Evolutionary conservation across 78 protist species (phyloP), one percentile per base, ranked within the genome.

Genomic region (Acrasis kona): DNA sequence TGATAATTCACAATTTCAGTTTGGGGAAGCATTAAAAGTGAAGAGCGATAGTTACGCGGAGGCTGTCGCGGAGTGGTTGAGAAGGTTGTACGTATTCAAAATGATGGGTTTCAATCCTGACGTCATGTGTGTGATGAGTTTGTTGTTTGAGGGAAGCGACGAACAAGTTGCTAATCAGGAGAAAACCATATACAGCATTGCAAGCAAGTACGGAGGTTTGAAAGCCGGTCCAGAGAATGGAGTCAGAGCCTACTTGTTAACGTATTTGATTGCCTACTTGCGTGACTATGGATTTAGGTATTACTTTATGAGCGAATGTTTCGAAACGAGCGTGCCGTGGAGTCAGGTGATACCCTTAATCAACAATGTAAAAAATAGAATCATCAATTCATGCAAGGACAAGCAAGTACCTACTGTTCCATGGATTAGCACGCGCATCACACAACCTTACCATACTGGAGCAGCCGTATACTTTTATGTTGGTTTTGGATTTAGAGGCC

Each of bases 241-340:
- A 37, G 39, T 61, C 41, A 73, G 39, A 35, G 68, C 50, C 31
- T 42, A 10, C 70, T 74, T 39, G 74, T 74, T 72, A 84, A 87
- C 39, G 65, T 87, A 87, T 64, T 84, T 78, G 72, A 79, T 87
- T 30, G 86, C 92, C 30, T 87, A 87, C 58, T 79, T 87, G 36
- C 82, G 92, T 70, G 92, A 87, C 65, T 87, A 83, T 39, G 32
- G 87, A 70, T 65, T 87, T 10, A 83, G 81, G 78, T 87, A 82
- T 68, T 78, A 77, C 65, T 87, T 84, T 74, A 87, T 72, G 3
- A 57, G 65, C 35, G 76, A 69, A 41, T 65, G 65, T 30, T 2
- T 4, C 27, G 81, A 70, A 50, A 50, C 61, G 19, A 50, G 34
- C 19, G 61, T 50, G 19, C 61, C 61, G 19, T 50, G 61, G 61